Evolutionary conservation across 495 filamentous ascomycete species (phyloP).

Genomic region (Podospora pseudocomata): DNA sequence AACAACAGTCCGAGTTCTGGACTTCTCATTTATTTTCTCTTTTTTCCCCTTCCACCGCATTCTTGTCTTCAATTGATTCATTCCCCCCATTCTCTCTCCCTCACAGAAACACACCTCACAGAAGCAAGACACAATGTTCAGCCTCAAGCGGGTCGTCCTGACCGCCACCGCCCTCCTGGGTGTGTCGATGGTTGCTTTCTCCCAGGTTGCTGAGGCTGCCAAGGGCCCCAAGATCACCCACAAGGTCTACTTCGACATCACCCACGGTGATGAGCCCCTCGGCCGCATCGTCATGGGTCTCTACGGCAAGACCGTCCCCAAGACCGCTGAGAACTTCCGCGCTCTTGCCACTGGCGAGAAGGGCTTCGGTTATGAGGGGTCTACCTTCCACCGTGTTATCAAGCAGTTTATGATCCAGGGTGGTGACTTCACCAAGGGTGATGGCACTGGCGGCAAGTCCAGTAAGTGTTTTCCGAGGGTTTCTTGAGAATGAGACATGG

Average conservation of each 20-base stretch:
- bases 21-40: not conserved
- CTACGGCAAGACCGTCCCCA: conserved; percentile 97
- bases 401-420: conserved; percentile 99
- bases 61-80: conserved; percentile 21
- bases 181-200: conserved; percentile 66
- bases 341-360: conserved; percentile 96
- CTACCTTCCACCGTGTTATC: conserved; percentile 97
- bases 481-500: not conserved
- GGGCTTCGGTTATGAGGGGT: conserved; percentile 93
- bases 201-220: conserved; percentile 63
- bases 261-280: conserved; percentile 79
- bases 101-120: not conserved
- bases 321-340: conserved; percentile 97
- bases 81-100: conserved; percentile 8
- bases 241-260: conserved; percentile 96
- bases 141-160: conserved; percentile 55
- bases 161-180: conserved; percentile 72
- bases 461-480: conserved; percentile 42
- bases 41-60: conserved; percentile 3
- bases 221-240: conserved; percentile 96
- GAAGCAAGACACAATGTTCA: conserved; percentile 46
- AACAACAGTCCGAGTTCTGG: not conserved
- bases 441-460: conserved; percentile 96
- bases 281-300: conserved; percentile 90
- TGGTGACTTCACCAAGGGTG: conserved; percentile 95